Conservation (phyloP, 2,329 filamentous ascomycete genomes). For the Orbilia brochopaga region DNA sequence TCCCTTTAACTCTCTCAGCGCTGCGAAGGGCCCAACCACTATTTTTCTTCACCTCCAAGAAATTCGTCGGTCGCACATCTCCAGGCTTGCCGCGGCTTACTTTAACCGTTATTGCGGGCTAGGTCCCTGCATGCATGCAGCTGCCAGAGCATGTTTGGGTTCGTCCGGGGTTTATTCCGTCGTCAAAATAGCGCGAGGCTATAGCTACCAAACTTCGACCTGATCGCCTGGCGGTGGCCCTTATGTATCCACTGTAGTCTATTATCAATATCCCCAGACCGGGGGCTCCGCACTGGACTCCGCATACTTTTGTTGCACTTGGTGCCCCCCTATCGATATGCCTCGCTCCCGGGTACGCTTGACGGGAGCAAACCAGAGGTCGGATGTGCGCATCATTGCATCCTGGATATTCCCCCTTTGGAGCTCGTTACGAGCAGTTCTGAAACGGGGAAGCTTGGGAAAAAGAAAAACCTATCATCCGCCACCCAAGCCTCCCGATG, state of each 20-base stretch:
- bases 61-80: conserved; percentile 35
- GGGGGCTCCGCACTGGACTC: conserved; percentile 34
- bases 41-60: conserved; percentile 12
- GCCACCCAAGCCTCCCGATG: not conserved
- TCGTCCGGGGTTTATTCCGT: conserved; percentile 40
- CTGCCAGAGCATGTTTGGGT: conserved; percentile 13
- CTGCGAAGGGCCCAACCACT: conserved; percentile 7
- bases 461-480: not conserved
- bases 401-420: conserved; percentile 20
- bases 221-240: conserved; percentile 36
- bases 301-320: conserved; percentile 3
- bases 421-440: conserved; percentile 22
- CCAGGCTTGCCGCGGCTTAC: conserved; percentile 22
- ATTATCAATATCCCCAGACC: conserved; percentile 38
- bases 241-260: conserved; percentile 20
- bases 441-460: not conserved
- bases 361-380: conserved; percentile 3
- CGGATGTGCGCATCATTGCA: not conserved
- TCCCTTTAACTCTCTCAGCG: conserved; percentile 31
- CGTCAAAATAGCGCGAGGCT: conserved; percentile 23
- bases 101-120: conserved; percentile 50
- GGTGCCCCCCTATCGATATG: conserved; percentile 6
- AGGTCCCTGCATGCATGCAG: conserved; percentile 50
- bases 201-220: not conserved
- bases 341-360: conserved; percentile 1